These are phyloP conservation scores for Cavenderia fasciculata DNA, from an alignment of 78 protist species.

Conservation along the genomic window DNA sequence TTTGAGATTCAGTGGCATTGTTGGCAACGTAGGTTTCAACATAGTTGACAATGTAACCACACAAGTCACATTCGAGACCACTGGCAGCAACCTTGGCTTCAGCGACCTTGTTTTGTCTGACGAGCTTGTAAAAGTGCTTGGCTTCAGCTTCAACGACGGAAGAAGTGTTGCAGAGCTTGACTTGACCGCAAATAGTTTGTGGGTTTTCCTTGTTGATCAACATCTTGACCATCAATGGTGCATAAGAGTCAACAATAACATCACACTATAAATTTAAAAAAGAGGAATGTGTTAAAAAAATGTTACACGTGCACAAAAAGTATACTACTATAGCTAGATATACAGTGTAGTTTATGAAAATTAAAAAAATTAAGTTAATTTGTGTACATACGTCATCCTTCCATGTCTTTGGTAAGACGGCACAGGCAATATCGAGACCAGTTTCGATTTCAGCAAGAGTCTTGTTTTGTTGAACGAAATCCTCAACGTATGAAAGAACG, in stretches of 20 bases:
- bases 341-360: too few relatives aligned
- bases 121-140: neutral
- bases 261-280: conserved; percentile 4
- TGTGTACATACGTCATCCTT: too few relatives aligned
- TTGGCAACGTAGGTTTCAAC: neutral
- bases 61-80: neutral
- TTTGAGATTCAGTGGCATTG: conserved; percentile 8
- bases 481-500: neutral
- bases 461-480: neutral
- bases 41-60: neutral
- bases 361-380: too few relatives aligned
- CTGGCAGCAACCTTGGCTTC: neutral
- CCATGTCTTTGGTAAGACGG: neutral
- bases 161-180: neutral
- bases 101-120: neutral
- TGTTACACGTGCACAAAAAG: too few relatives aligned
- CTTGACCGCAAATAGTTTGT: neutral
- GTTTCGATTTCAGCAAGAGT: neutral
- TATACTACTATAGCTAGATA: too few relatives aligned
- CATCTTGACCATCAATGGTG: neutral
- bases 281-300: too few relatives aligned
- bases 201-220: conserved; percentile 4
- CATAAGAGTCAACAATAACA: neutral
- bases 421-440: neutral
- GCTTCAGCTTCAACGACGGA: neutral